Base-by-base conservation (phyloP, 106 monocot genomes). In the Acorus calamus region DNA sequence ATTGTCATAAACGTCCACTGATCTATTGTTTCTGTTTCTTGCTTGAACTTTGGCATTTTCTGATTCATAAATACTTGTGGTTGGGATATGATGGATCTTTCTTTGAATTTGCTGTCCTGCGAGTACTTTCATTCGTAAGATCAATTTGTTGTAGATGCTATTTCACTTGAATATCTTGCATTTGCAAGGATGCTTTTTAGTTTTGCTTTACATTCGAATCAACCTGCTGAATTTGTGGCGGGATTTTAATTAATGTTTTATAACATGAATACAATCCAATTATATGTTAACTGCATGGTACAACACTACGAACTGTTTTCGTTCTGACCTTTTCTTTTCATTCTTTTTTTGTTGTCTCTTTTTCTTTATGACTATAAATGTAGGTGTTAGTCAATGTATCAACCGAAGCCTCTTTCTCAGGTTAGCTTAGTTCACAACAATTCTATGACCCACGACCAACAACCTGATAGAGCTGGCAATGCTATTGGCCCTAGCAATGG, bases 341-440 rank as follows among this genome's bases (percentile, higher is more conserved):
- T 42, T 59, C 6, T 14, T 41, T 59, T 14, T 5, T 14, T 41
- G 6, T 4, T 42, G 41, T 6, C 11, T 41, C 42, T 1, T 64
- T 7, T 11, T 14, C 5, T 14, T 64, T n/a, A 11, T 41, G 28
- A 43, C 42, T 72, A 4, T 55, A 62, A 69, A 53, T 14, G 59
- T 74, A 86, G 79, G 58, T 79, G 51, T 79, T 77, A 67, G 65
- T 13, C 80, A 60, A 87, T 87, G 84, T 79, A 83, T 77, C 80
- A 80, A 62, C 74, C 87, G 59, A 84, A 89, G 52, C 63, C 79
- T 52, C 59, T 72, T 67, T 70, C 67, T 66, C 62, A 62, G 70
- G 42, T 81, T 14, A 65, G 47, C 43, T 62, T 73, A 42, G 54
- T 13, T 68, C 75, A 64, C 46, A 73, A 28, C 56, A 78, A 65